Conservation (phyloP, 2,329 filamentous ascomycete species). For the Didymella arachidicola region DNA sequence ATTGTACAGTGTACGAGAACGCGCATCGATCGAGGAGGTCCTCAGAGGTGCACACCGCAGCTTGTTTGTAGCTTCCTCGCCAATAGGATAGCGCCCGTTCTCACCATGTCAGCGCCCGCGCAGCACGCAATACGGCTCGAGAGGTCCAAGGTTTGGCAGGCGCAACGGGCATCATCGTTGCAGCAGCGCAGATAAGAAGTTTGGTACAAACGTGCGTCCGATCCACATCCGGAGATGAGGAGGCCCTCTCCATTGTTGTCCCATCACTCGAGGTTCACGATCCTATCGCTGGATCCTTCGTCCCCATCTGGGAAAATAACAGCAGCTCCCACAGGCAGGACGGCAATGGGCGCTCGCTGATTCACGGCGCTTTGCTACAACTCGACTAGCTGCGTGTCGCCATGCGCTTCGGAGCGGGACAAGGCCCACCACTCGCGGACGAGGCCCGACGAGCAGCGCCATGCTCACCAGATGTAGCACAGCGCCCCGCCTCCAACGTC, state of each 20-base stretch:
- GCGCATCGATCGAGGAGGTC: constrained; percentile 1
- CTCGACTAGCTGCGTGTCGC: constrained; percentile 12
- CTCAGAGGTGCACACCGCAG: constrained; percentile 1
- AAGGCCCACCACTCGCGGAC: constrained; percentile 6
- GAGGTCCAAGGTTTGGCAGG: constrained; percentile 5
- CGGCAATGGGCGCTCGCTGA: constrained; percentile 18
- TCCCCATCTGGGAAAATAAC: constrained; percentile 14
- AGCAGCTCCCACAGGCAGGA: constrained; percentile 11
- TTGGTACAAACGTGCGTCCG: constrained; percentile 11
- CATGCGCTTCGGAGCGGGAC: constrained; percentile 12
- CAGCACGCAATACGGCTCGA: constrained; percentile 19
- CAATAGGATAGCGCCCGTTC: constrained; percentile 13
- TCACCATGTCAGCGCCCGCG: constrained; percentile 4
- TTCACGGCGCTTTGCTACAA: constrained; percentile 12
- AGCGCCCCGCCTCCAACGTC: constrained; percentile 12
- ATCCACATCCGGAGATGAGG: constrained; percentile 20
- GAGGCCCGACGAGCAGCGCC: constrained; percentile 12
- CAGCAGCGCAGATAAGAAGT: constrained; percentile 10
- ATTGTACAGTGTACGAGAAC: background rate
- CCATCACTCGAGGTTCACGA: background rate
- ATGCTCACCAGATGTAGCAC: constrained; percentile 17
- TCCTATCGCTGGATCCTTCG: constrained; percentile 18
- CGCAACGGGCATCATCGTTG: constrained; percentile 21
- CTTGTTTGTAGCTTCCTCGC: background rate
- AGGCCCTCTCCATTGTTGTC: background rate